Conservation (phyloP, 2,329 filamentous ascomycete genomes). For the Ophiostoma himal-ulmi region DNA sequence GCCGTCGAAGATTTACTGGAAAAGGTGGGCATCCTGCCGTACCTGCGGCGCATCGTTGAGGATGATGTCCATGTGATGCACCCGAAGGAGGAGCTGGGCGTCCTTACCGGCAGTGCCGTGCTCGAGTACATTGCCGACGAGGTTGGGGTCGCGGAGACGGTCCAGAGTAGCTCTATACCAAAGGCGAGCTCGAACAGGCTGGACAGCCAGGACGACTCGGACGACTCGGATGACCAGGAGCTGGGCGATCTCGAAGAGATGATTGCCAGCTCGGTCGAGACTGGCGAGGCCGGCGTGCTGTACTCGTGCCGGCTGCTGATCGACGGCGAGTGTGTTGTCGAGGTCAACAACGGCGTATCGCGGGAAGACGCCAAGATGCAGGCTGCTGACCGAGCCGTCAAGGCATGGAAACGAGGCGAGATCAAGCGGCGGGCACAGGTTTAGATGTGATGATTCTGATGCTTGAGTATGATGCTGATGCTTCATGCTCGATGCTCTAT, state of each 20-base stretch:
- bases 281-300: neutral
- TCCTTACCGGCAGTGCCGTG: slow-evolving; percentile 45
- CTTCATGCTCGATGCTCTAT: neutral
- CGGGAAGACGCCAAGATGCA: slow-evolving; percentile 49
- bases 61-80: slow-evolving; percentile 53
- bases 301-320: slow-evolving; percentile 47
- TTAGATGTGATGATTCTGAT: neutral
- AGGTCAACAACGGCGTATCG: slow-evolving; percentile 42
- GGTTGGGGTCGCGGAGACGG: slow-evolving; percentile 20
- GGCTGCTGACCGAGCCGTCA: slow-evolving; percentile 50
- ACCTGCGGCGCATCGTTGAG: slow-evolving; percentile 56
- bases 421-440: neutral
- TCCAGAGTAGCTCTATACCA: too few relatives aligned
- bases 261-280: slow-evolving; percentile 11
- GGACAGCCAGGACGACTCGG: neutral
- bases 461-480: neutral
- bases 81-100: slow-evolving; percentile 63
- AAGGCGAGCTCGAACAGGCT: slow-evolving; percentile 9
- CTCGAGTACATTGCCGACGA: slow-evolving; percentile 47
- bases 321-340: slow-evolving; percentile 41
- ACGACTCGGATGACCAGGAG: slow-evolving; percentile 6
- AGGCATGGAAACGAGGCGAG: slow-evolving; percentile 24
- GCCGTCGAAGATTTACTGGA: slow-evolving; percentile 56
- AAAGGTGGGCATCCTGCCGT: slow-evolving; percentile 58
- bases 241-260: neutral